These are phyloP conservation scores for Tricholoma terreum DNA, from an alignment of 768 basidiomycete genomes.

Conservation along the genomic window DNA sequence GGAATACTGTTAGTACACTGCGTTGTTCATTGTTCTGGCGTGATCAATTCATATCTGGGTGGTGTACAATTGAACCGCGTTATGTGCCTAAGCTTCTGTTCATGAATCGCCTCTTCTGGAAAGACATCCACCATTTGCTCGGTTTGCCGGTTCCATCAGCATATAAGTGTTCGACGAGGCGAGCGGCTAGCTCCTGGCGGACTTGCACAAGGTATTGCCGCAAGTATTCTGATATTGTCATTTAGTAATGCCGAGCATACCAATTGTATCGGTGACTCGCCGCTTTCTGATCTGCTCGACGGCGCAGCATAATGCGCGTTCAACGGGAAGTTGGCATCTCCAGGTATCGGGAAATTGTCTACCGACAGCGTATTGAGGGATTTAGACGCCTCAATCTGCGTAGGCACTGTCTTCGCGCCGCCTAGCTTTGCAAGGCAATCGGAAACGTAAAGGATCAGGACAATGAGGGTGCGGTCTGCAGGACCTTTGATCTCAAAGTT, in stretches of 20 bases:
- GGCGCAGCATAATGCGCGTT: constrained; percentile 91
- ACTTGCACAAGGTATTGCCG: constrained; percentile 90
- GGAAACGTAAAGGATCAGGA: constrained; percentile 96
- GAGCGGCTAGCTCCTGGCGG: constrained; percentile 85
- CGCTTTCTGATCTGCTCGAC: constrained; percentile 71
- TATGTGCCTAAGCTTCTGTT: constrained; percentile 80
- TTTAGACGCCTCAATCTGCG: constrained; percentile 85
- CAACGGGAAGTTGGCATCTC: constrained; percentile 91
- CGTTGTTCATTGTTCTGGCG: background rate
- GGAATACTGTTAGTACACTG: constrained; percentile 15
- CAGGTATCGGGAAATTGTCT: constrained; percentile 90
- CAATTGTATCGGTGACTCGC: constrained; percentile 37
- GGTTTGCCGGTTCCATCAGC: constrained; percentile 92
- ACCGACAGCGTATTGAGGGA: constrained; percentile 88
- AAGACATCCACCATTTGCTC: constrained; percentile 99
- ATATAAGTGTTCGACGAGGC: constrained; percentile 86
- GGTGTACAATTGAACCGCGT: constrained; percentile 13
- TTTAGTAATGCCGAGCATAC: constrained; percentile 6
- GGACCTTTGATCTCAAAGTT: constrained; percentile 99
- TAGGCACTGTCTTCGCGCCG: constrained; percentile 59
- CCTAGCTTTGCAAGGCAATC: constrained; percentile 95
- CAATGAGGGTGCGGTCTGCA: constrained; percentile 92
- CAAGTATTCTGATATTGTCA: constrained; percentile 63
- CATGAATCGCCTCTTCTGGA: constrained; percentile 97
- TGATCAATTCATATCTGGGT: background rate